Base-by-base conservation (phyloP, 192 early-diverging fungal genomes). In the Obelidium mucronatum region DNA sequence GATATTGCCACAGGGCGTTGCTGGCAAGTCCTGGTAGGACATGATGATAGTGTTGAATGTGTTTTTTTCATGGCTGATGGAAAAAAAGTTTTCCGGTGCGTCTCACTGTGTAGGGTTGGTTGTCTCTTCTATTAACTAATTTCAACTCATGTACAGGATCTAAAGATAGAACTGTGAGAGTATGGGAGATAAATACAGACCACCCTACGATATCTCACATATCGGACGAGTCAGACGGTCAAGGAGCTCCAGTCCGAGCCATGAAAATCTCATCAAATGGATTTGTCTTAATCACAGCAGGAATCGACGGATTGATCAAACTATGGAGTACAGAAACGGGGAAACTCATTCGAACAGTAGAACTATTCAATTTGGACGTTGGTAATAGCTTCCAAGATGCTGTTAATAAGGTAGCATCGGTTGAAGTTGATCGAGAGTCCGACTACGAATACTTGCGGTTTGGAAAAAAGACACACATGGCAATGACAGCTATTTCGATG, bases 281-380 rank as follows among this genome's bases (percentile, higher is more conserved):
- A 19, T 56, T 40, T 42, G 44, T 33, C 13, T 54, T 77, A 31
- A 58, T 54, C 28, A 70, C 67, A 0, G 76, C 76, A 3, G 76
- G 76, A n/a, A 58, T 55, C 4, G 76, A 77, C 37, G 67, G 40
- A 17, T 35, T 68, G 11, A 59, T 77, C 30, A 31, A 68, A 24
- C 48, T 77, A 0, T 77, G 76, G 76, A 70, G 48, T 40, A 62
- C 67, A 13, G 67, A 77, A 26, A 54, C 67, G 17, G 76, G 76
- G 28, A 40, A 40, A 48, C 67, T 71, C 31, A 24, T 77, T 3
- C 76, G 76, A 5, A 40, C 30, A 2, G 39, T 71, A 33, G 67
- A 77, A 52, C 30, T 42, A 1, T 22, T 24, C 22, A n/a, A 26
- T 26, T 48, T 77, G n/a, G 53, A 36, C 26, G 70, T 17, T 39